Evolutionary conservation across 73 alveolate species (phyloP), one percentile per base, ranked within the genome.

Genomic region (Paramecium caudatum): DNA sequence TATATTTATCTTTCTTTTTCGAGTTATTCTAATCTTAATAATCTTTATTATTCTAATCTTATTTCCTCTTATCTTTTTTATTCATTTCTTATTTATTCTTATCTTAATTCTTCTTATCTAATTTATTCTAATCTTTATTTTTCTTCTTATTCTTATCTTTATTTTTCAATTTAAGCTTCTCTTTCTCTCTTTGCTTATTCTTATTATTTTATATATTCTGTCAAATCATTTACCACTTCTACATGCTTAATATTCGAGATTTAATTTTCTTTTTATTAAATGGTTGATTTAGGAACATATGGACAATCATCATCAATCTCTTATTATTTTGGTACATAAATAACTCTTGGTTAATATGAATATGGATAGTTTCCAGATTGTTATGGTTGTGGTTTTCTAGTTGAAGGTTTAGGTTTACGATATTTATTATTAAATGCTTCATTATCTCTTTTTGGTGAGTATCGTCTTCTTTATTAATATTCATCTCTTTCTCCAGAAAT

Each of bases 231-330:
- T 3, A 21, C 16, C 16, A 3, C 7, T 55, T 55, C 80, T 17
- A 7, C 12, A 23, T 17, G 23, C 4, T 55, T 12, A 23, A 27
- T 19, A 55, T 55, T 55, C n/a, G 15, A 16, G 30, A 27, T 55
- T 10, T 27, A 5, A 55, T 55, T 23, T 55, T 23, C 1, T 4
- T 55, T 43, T 55, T 55, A 25, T 55, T 55, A 55, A 27, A 23
- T 55, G 23, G 30, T 8, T 55, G 19, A 55, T 55, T 55, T 55
- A 55, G 80, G 80, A 1, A 55, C 80, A 23, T 55, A 55, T 55
- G 80, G 80, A 21, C 80, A 55, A 2, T 55, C 80, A 55, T 55
- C 80, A 9, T n/a, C n/a, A n/a, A n/a, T n/a, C n/a, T 19, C 46
- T 55, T 23, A 8, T 6, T 55, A 55, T 55, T 55, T 55, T 19